A percentile compares a stretch with the other conserved stretches of the same genome.
Conservation (phyloP, 441 rosid species). For the Bruguiera hainesii region DNA sequence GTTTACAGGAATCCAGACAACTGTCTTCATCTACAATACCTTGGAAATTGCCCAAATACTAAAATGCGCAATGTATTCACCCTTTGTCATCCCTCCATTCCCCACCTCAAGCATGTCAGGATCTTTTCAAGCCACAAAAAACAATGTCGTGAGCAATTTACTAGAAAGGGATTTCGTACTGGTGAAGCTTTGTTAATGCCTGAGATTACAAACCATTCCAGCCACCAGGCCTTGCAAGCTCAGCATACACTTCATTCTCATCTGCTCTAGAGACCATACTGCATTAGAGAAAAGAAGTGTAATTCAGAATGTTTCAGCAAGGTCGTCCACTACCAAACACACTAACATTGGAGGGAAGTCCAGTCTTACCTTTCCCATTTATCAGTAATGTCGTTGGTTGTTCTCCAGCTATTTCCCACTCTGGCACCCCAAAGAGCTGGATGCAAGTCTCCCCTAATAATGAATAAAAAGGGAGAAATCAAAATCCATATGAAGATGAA, state of each 20-base stretch:
- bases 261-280: conserved; percentile 59
- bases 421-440: conserved; percentile 66
- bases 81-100: conserved; percentile 60
- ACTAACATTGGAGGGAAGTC: not conserved
- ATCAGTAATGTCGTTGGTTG: conserved; percentile 52
- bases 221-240: conserved; percentile 61
- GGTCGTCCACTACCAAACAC: not conserved
- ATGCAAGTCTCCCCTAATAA: conserved; percentile 50
- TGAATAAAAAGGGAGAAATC: not conserved
- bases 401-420: conserved; percentile 73
- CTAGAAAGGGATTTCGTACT: not conserved
- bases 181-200: not conserved
- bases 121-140: conserved; percentile 25
- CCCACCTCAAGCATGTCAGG: conserved; percentile 75
- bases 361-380: conserved; percentile 45
- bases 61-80: conserved; percentile 55
- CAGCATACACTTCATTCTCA: conserved; percentile 48
- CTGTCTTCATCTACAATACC: conserved; percentile 23
- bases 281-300: conserved; percentile 7
- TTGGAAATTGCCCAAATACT: conserved; percentile 63
- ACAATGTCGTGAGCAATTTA: not conserved
- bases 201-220: conserved; percentile 52
- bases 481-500: not conserved
- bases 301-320: not conserved
- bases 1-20: not conserved